Percentiles rank a stretch among this genome's conserved stretches.
Evolutionary conservation across 2,329 filamentous ascomycete genomes (phyloP).

Genomic region (Pleomassaria siparia): DNA sequence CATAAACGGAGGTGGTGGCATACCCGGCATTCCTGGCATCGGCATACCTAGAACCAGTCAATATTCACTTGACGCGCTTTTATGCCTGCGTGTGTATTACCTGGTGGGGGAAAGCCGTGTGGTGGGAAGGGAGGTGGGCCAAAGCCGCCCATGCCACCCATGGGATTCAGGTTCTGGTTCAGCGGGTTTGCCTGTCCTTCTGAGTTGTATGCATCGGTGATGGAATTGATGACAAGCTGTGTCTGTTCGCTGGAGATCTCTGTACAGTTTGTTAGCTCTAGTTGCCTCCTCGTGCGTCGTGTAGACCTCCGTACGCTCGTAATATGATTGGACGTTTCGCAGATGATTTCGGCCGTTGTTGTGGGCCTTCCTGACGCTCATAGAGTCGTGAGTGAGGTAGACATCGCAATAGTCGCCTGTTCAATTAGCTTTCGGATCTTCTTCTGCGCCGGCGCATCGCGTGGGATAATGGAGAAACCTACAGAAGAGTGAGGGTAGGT

Average conservation of each 20-base stretch:
- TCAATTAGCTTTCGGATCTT: conserved; percentile 10
- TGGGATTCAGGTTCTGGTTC: conserved; percentile 60
- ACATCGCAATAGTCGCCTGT: conserved; percentile 97
- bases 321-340: conserved; percentile 97
- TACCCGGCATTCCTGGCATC: conserved; percentile 36
- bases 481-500: conserved; percentile 66
- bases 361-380: conserved; percentile 99
- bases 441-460: neutral
- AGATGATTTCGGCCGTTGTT: conserved; percentile 96
- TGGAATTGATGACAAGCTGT: conserved; percentile 96
- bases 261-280: conserved; percentile 36
- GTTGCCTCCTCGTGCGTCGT: conserved; percentile 1
- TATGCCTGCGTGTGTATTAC: conserved; percentile 17
- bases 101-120: conserved; percentile 42
- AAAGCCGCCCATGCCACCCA: conserved; percentile 35
- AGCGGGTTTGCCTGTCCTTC: conserved; percentile 92
- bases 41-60: conserved; percentile 30
- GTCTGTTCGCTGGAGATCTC: conserved; percentile 99
- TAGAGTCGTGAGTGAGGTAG: conserved; percentile 99
- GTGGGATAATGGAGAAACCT: conserved; percentile 41
- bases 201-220: conserved; percentile 91
- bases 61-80: neutral
- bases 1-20: conserved; percentile 43
- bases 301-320: conserved; percentile 69
- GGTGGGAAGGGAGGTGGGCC: conserved; percentile 59